phyloP scores from a whole-genome alignment of 495 filamentous ascomycete species.

The Rhizodiscina lignyota region DNA sequence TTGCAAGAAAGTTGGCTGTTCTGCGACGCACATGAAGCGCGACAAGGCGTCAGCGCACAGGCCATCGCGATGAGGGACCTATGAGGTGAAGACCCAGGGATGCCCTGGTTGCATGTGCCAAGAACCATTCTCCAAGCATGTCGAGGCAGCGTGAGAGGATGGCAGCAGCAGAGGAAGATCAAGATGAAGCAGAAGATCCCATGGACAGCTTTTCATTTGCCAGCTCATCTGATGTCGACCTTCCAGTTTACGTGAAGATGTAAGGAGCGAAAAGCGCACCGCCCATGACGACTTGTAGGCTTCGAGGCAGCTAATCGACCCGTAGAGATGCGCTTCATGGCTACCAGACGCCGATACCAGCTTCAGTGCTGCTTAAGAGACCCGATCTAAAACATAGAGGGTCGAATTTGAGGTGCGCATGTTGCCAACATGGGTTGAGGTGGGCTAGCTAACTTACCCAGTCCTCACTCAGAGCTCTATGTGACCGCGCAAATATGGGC shows the following conservation, averaged over 20 bases:
- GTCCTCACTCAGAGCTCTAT: constrained; percentile 67
- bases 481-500: constrained; percentile 89
- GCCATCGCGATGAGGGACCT: too few species aligned
- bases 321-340: constrained; percentile 76
- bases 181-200: too few species aligned
- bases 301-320: too few species aligned
- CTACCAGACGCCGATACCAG: constrained; percentile 58
- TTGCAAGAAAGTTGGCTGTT: too few species aligned
- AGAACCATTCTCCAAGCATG: too few species aligned
- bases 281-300: too few species aligned
- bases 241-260: constrained; percentile 75
- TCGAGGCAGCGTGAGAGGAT: too few species aligned
- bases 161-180: too few species aligned
- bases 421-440: not conserved
- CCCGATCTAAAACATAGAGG: constrained; percentile 73
- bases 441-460: constrained; percentile 3
- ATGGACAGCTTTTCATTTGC: constrained; percentile 97
- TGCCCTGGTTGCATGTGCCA: too few species aligned
- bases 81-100: too few species aligned
- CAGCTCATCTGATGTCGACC: constrained; percentile 60
- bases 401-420: constrained; percentile 33
- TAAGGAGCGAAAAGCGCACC: constrained; percentile 7
- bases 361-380: constrained; percentile 58
- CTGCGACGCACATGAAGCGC: too few species aligned
- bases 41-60: too few species aligned